These are phyloP conservation scores for Talaromyces rugulosus DNA, from an alignment of 2,329 filamentous ascomycete genomes.

Conservation along the genomic window DNA sequence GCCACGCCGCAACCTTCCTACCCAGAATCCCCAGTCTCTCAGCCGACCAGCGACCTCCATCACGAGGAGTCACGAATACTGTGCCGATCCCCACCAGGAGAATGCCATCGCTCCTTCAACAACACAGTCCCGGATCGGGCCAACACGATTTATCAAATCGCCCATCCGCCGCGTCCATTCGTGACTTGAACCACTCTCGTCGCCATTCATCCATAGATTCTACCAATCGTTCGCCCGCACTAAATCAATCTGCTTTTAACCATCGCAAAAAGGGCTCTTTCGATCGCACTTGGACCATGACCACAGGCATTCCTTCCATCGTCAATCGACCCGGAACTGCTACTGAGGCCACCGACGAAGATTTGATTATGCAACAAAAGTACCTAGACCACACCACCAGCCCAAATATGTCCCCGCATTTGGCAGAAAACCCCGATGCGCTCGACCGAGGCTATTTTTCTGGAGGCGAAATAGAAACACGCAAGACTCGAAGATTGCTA, in stretches of 20 bases:
- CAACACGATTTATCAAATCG: slow-evolving; percentile 41
- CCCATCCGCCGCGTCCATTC: slow-evolving; percentile 76
- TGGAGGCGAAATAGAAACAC: slow-evolving; percentile 74
- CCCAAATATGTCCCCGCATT: slow-evolving; percentile 8
- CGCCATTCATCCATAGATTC: slow-evolving; percentile 85
- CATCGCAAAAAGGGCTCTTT: slow-evolving; percentile 57
- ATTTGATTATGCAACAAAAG: slow-evolving; percentile 15
- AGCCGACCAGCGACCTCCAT: slow-evolving; percentile 25
- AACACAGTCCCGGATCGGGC: slow-evolving; percentile 37
- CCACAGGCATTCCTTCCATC: slow-evolving; percentile 29
- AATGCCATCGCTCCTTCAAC: slow-evolving; percentile 21
- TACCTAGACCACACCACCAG: slow-evolving; percentile 14
- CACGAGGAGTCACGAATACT: slow-evolving; percentile 23
- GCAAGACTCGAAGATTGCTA: slow-evolving; percentile 67
- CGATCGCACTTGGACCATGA: slow-evolving; percentile 57
- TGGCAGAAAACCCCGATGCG: slow-evolving; percentile 47
- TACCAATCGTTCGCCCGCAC: slow-evolving; percentile 36
- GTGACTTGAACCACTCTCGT: slow-evolving; percentile 76
- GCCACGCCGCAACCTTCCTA: slow-evolving; percentile 36
- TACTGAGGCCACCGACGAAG: slow-evolving; percentile 22
- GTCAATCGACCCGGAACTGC: slow-evolving; percentile 32
- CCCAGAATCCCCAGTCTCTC: slow-evolving; percentile 42
- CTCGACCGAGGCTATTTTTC: slow-evolving; percentile 91
- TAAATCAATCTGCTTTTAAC: slow-evolving; percentile 24
- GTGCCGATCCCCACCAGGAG: slow-evolving; percentile 28